A percentile compares a stretch with the other conserved stretches of the same genome.
Conservation (phyloP, 495 filamentous ascomycete species). For the Viridothelium virens region DNA sequence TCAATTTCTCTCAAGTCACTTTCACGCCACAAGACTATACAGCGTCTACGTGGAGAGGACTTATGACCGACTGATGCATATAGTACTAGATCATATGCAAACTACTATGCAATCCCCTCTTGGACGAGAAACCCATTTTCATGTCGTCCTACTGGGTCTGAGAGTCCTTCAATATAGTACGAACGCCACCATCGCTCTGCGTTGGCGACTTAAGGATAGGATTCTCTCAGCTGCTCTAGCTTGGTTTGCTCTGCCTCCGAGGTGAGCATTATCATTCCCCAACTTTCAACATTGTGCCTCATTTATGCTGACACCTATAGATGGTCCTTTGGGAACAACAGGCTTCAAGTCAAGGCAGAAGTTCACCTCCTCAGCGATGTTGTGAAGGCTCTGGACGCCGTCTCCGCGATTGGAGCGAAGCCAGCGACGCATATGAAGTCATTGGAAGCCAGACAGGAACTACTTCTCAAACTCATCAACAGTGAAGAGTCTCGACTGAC, state of each 20-base stretch:
- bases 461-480: slow-evolving; percentile 68
- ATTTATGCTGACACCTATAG: slow-evolving; percentile 27
- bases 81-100: slow-evolving; percentile 64
- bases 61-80: slow-evolving; percentile 68
- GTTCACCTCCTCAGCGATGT: slow-evolving; percentile 75
- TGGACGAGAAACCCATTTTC: slow-evolving; percentile 82
- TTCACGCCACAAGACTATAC: slow-evolving; percentile 76
- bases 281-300: background rate
- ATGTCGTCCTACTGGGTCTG: slow-evolving; percentile 73
- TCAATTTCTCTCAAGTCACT: slow-evolving; percentile 88
- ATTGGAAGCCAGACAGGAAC: slow-evolving; percentile 67
- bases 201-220: slow-evolving; percentile 77
- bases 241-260: slow-evolving; percentile 78
- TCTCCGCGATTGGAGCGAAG: slow-evolving; percentile 50
- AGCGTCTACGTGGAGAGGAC: slow-evolving; percentile 70
- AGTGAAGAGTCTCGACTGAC: slow-evolving; percentile 76
- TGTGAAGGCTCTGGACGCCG: slow-evolving; percentile 48
- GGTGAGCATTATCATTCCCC: slow-evolving; percentile 33
- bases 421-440: slow-evolving; percentile 51
- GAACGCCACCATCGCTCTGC: slow-evolving; percentile 48
- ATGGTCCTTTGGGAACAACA: slow-evolving; percentile 95
- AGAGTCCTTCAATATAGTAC: slow-evolving; percentile 64
- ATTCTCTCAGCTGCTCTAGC: slow-evolving; percentile 74
- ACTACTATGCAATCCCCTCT: slow-evolving; percentile 70
- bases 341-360: slow-evolving; percentile 88